These are phyloP conservation scores for Gryganskiella cystojenkinii DNA, from an alignment of 192 early-diverging fungal species.

Conservation along the genomic window DNA sequence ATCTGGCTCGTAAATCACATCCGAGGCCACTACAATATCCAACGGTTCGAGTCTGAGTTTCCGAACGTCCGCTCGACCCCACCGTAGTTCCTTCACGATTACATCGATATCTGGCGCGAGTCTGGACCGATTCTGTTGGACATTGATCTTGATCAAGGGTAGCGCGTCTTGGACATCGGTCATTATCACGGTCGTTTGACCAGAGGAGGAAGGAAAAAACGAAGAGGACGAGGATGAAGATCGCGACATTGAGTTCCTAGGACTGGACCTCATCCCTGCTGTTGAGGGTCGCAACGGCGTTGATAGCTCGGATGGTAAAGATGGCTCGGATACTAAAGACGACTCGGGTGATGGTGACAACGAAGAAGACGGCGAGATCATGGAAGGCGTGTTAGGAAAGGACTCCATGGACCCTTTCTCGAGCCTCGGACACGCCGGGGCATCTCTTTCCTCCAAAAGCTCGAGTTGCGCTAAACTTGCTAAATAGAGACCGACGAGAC, in stretches of 20 bases:
- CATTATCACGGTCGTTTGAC: slow-evolving; percentile 27
- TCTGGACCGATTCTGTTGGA: slow-evolving; percentile 26
- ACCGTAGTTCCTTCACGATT: slow-evolving; percentile 10
- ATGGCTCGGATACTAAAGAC: neutral
- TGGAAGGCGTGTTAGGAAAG: too few species aligned
- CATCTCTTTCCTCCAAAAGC: neutral
- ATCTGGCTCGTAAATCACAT: slow-evolving; percentile 58
- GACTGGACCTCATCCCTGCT: too few species aligned
- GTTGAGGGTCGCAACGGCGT: too few species aligned
- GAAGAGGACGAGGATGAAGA: too few species aligned
- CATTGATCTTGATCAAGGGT: slow-evolving; percentile 51
- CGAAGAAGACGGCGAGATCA: neutral
- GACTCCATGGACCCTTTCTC: too few species aligned
- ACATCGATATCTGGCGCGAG: slow-evolving; percentile 12
- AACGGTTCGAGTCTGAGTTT: neutral
- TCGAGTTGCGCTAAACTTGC: slow-evolving; percentile 46
- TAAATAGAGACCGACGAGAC: slow-evolving; percentile 54
- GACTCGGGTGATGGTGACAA: neutral
- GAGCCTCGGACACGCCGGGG: too few species aligned
- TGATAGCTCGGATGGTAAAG: too few species aligned
- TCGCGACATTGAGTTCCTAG: too few species aligned
- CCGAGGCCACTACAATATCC: slow-evolving; percentile 61
- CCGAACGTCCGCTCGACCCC: slow-evolving; percentile 21
- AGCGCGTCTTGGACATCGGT: slow-evolving; percentile 60
- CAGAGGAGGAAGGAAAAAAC: too few species aligned